Conservation (phyloP, 805 yeast species). For the Scheffersomyces coipomensis region DNA sequence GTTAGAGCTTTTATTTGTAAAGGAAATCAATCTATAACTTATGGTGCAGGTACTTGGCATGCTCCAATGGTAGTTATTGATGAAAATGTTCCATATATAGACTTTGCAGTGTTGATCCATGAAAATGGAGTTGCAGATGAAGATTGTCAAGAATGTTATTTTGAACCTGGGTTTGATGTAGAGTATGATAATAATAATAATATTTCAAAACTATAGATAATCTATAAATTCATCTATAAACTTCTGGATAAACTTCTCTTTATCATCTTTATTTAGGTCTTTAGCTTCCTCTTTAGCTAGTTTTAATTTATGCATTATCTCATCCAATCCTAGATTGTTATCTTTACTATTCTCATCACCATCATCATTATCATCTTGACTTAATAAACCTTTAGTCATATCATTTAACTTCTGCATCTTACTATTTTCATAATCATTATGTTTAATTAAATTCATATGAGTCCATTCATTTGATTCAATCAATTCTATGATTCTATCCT, state of each 20-base stretch:
- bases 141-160: conserved; percentile 79
- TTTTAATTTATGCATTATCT: conserved; percentile 29
- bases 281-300: conserved; percentile 32
- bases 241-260: conserved; percentile 29
- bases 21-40: conserved; percentile 89
- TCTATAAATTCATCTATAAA: conserved; percentile 40
- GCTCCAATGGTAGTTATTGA: conserved; percentile 92
- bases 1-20: conserved; percentile 69
- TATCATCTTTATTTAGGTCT: conserved; percentile 22
- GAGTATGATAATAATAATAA: conserved; percentile 16
- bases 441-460: conserved; percentile 12
- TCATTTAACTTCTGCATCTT: conserved; percentile 18
- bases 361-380: conserved; percentile 8
- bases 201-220: conserved; percentile 20
- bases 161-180: conserved; percentile 55
- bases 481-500: conserved; percentile 42
- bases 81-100: conserved; percentile 48
- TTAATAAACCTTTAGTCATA: conserved; percentile 27
- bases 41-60: conserved; percentile 87
- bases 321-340: conserved; percentile 23
- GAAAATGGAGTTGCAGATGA: conserved; percentile 79
- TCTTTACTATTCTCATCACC: conserved; percentile 4
- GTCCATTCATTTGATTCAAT: conserved; percentile 52
- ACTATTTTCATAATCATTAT: conserved; percentile 15
- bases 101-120: conserved; percentile 85